A percentile compares a stretch with the other conserved stretches of the same genome.
These are phyloP conservation scores for Cyclotella sp. DNA, from an alignment of 108 stramenopile species.

Conservation along the genomic window DNA sequence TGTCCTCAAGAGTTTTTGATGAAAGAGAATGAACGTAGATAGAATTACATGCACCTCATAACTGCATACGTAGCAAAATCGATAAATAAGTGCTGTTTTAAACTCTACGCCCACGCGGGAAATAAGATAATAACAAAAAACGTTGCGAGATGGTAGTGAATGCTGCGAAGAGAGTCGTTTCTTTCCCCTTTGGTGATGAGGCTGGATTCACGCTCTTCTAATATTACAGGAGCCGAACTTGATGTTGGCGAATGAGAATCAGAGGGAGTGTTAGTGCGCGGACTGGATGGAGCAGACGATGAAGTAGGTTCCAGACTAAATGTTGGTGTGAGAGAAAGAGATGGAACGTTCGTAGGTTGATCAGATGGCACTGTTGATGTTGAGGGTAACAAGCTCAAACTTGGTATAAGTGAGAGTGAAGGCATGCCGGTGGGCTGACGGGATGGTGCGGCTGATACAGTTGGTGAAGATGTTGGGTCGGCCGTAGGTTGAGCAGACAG, in stretches of 20 bases:
- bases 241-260: neutral
- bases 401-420: neutral
- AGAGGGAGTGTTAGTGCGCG: neutral
- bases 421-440: neutral
- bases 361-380: conserved; percentile 1
- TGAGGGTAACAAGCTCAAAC: neutral
- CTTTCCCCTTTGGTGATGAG: too few relatives aligned
- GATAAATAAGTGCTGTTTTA: neutral
- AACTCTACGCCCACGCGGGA: too few relatives aligned
- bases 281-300: neutral
- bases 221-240: neutral
- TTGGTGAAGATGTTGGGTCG: neutral
- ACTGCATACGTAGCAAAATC: neutral
- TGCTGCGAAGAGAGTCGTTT: too few relatives aligned
- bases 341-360: neutral
- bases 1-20: conserved; percentile 87
- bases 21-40: conserved; percentile 63
- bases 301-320: neutral
- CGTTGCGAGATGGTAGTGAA: too few relatives aligned
- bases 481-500: neutral
- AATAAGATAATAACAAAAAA: too few relatives aligned
- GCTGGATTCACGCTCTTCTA: too few relatives aligned
- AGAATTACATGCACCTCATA: neutral
- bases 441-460: too few relatives aligned
- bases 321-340: neutral